A percentile compares a stretch with the other conserved stretches of the same genome.
Conservation (phyloP, 257 asterid species). For the Primulina huaijiensis region DNA sequence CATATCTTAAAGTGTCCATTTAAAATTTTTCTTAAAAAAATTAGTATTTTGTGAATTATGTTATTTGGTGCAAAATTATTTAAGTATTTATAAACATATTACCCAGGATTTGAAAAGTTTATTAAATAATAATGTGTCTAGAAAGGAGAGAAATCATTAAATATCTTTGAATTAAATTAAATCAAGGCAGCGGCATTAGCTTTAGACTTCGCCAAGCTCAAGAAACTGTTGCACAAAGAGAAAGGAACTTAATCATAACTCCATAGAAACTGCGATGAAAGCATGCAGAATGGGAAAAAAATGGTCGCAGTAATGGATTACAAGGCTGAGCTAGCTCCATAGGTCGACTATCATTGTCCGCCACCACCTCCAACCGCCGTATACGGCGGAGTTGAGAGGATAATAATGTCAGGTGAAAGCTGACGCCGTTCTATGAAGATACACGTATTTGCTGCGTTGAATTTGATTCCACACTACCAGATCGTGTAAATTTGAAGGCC, state of each 20-base stretch:
- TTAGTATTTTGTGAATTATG: not conserved
- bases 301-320: conserved; percentile 26
- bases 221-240: conserved; percentile 30
- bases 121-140: not conserved
- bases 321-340: not conserved
- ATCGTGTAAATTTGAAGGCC: conserved; percentile 40
- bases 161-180: conserved; percentile 12
- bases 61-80: too few relatives aligned
- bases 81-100: not conserved
- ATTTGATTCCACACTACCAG: too few relatives aligned
- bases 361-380: conserved; percentile 36
- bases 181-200: conserved; percentile 16
- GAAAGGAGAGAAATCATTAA: not conserved
- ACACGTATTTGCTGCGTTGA: too few relatives aligned
- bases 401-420: conserved; percentile 23
- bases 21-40: too few relatives aligned
- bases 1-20: too few relatives aligned
- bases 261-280: not conserved
- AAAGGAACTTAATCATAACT: conserved; percentile 29
- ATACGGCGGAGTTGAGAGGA: conserved; percentile 35
- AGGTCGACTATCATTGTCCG: not conserved
- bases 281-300: conserved; percentile 14
- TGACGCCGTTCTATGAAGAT: conserved; percentile 15
- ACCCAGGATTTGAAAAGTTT: not conserved
- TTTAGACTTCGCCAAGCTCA: conserved; percentile 33